Conservation (phyloP, 768 basidiomycete genomes). For the Suillus decipiens region DNA sequence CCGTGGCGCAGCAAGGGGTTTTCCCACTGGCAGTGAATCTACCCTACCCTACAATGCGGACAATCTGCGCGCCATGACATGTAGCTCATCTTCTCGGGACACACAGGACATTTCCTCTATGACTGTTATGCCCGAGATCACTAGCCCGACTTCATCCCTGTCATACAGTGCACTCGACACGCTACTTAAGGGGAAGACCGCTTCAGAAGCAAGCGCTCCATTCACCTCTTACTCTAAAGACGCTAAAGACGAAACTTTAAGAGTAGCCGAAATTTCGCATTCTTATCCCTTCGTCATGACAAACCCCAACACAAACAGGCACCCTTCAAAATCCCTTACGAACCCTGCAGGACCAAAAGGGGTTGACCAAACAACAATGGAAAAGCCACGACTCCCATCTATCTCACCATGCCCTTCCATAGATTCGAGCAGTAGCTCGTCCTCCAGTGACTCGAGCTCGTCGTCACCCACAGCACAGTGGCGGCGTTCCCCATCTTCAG, state of each 20-base stretch:
- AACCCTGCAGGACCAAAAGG: constrained; percentile 27
- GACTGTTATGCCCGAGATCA: constrained; percentile 25
- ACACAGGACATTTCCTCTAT: constrained; percentile 27
- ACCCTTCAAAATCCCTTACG: constrained; percentile 32
- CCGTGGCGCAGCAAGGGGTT: constrained; percentile 26
- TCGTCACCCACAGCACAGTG: constrained; percentile 33
- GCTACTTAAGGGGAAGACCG: constrained; percentile 33
- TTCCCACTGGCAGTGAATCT: constrained; percentile 14
- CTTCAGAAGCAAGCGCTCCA: constrained; percentile 20
- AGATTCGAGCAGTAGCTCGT: constrained; percentile 21
- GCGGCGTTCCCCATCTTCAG: constrained; percentile 34
- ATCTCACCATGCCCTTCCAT: constrained; percentile 32
- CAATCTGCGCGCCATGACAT: constrained; percentile 31
- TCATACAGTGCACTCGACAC: constrained; percentile 31
- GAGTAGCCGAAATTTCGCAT: constrained; percentile 1
- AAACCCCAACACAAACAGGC: constrained; percentile 27
- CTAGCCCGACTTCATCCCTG: constrained; percentile 34
- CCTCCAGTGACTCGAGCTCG: constrained; percentile 19
- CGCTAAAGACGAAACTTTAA: constrained; percentile 23
- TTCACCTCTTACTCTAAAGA: constrained; percentile 15
- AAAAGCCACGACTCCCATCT: constrained; percentile 31
- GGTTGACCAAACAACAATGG: constrained; percentile 27
- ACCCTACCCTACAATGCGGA: constrained; percentile 34
- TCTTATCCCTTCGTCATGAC: constrained; percentile 24
- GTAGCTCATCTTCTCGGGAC: constrained; percentile 23